Evolutionary conservation across 495 filamentous ascomycete genomes (phyloP), one percentile per base, ranked within the genome.

Genomic region (Penicillium paxilli): DNA sequence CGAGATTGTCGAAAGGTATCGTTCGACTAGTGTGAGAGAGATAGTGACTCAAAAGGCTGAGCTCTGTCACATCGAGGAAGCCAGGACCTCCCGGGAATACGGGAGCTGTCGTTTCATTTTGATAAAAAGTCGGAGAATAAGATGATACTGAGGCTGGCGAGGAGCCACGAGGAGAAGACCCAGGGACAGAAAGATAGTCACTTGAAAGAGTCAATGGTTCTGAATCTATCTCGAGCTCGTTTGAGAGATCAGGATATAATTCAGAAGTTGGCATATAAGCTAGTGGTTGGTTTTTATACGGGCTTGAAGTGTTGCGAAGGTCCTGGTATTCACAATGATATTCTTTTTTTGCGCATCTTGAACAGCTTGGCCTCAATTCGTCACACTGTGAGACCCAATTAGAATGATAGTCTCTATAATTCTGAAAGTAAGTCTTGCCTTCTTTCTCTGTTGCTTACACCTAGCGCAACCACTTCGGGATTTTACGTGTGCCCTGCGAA

Each of bases 1-100:
- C 73, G 0, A 68, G 56, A 14, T 64, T 37, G 41, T 70, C 67
- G 16, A 71, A 54, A 0, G 70, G 66, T 11, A 60, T 45, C n/a
- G 64, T 65, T 33, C 49, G 67, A 56, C 74, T 73, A 1, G 73
- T 77, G 60, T 77, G 73, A 11, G 68, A 63, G 24, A 76, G 61
- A 37, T 72, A 77, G 63, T 76, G 71, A 23, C 55, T 56, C 10
- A 77, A 38, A 2, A 77, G 63, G 35, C 63, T 62, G 32, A 70
- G 60, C 23, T 76, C 74, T 22, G 53, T 60, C 9, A 66, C 59
- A 5, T 62, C 53, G 1, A 76, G 64, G 11, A 42, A 47, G 23
- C 28, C 16, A 5, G 51, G 44, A 24, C 41, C 28, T 5, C 33
- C 23, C 14, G 45, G 11, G 20, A 37, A 32, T 14, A 44, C 40